A percentile compares a stretch with the other conserved stretches of the same genome.
Conservation (phyloP, 495 filamentous ascomycete genomes). For the Talaromyces nanjingensis region DNA sequence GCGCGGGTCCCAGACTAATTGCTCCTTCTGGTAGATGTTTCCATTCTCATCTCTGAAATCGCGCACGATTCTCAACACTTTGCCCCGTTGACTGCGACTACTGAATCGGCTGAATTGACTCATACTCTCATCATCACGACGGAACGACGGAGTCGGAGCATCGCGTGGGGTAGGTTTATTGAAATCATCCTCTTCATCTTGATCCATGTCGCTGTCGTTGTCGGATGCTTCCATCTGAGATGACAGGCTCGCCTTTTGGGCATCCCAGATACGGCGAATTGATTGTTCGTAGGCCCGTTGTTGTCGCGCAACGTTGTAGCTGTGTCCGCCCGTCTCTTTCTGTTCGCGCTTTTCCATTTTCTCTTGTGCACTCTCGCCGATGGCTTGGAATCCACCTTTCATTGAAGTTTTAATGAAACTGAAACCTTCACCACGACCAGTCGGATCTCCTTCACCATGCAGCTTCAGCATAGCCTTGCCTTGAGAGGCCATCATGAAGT, state of each 20-base stretch:
- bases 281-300: conserved; percentile 82
- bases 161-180: conserved; percentile 55
- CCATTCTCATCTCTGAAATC: conserved; percentile 55
- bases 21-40: conserved; percentile 47
- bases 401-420: conserved; percentile 95
- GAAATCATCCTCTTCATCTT: conserved; percentile 58
- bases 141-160: conserved; percentile 48
- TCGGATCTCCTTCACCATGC: conserved; percentile 93
- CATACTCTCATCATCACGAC: conserved; percentile 68
- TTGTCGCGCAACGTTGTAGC: conserved; percentile 93
- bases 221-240: conserved; percentile 57
- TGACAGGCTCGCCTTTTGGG: conserved; percentile 71
- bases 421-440: conserved; percentile 85
- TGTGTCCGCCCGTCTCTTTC: conserved; percentile 88
- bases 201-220: conserved; percentile 54
- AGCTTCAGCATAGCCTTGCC: conserved; percentile 96
- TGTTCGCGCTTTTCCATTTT: conserved; percentile 74
- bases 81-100: conserved; percentile 57
- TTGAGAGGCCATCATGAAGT: conserved; percentile 86
- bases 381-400: conserved; percentile 94
- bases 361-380: conserved; percentile 80
- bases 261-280: conserved; percentile 83
- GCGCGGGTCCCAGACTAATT: conserved; percentile 62
- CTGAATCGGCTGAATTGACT: conserved; percentile 83
- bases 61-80: conserved; percentile 71